Percentiles rank a stretch among this genome's conserved stretches.
Conservation (phyloP, 106 monocot genomes). For the Phalaenopsis aphrodite region DNA sequence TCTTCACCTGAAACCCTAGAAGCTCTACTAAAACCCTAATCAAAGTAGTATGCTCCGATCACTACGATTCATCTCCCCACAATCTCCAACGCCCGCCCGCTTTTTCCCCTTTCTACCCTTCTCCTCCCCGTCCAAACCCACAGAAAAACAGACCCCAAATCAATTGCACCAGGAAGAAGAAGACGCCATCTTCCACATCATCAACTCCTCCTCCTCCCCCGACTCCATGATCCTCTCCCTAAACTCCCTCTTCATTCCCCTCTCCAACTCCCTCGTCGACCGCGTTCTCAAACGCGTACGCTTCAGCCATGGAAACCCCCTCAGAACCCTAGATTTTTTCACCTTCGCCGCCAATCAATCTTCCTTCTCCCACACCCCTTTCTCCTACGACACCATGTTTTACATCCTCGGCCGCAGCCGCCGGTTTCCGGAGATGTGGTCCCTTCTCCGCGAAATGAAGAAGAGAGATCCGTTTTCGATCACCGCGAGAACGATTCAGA, state of each 20-base stretch:
- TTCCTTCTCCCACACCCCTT: conserved; percentile 42
- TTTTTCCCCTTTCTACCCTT: not conserved
- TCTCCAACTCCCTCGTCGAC: conserved; percentile 58
- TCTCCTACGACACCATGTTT: conserved; percentile 70
- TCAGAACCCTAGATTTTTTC: conserved; percentile 55
- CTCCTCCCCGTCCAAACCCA: not conserved
- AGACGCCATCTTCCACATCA: conserved; percentile 34
- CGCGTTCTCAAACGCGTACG: conserved; percentile 45
- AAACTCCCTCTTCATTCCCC: conserved; percentile 18
- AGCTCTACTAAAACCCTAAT: too few relatives aligned
- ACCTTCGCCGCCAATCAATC: conserved; percentile 12
- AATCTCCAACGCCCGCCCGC: not conserved
- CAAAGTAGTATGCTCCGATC: not conserved
- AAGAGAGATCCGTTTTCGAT: conserved; percentile 29
- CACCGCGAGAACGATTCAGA: conserved; percentile 39
- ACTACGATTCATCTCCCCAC: not conserved
- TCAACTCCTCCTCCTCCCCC: conserved; percentile 43
- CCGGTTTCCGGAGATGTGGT: conserved; percentile 39
- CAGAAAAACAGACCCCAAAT: not conserved
- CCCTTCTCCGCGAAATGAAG: conserved; percentile 31
- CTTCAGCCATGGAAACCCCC: conserved; percentile 64
- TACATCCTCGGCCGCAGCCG: conserved; percentile 70
- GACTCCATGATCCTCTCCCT: conserved; percentile 38
- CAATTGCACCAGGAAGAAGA: conserved; percentile 8
- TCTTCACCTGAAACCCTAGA: too few relatives aligned